Conservation (phyloP, 352 stramenopile genomes). For the Pythium folliculosum region DNA sequence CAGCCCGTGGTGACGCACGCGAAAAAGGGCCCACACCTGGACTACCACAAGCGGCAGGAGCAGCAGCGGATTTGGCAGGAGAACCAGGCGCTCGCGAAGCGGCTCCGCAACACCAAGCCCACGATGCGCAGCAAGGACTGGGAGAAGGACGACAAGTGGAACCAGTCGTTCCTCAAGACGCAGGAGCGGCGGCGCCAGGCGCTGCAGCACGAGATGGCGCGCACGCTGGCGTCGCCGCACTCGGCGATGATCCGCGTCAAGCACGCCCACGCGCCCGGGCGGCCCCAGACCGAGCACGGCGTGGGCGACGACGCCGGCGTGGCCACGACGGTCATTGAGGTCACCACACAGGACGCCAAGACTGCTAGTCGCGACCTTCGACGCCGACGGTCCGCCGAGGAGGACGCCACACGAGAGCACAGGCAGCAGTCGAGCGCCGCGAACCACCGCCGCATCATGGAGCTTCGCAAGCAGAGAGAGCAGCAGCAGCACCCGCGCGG, state of each 20-base stretch:
- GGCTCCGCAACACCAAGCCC: slow-evolving; percentile 60
- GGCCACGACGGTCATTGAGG: slow-evolving; percentile 17
- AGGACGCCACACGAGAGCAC: slow-evolving; percentile 1
- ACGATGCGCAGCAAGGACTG: slow-evolving; percentile 70
- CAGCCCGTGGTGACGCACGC: background rate
- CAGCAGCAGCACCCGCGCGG: background rate
- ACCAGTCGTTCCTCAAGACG: slow-evolving; percentile 62
- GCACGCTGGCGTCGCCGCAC: slow-evolving; percentile 48
- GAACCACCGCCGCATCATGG: slow-evolving; percentile 61
- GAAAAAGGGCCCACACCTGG: slow-evolving; percentile 29
- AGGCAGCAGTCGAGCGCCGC: slow-evolving; percentile 37
- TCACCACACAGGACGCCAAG: background rate
- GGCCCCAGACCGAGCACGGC: background rate
- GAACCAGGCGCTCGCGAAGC: slow-evolving; percentile 70
- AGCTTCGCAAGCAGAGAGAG: slow-evolving; percentile 45
- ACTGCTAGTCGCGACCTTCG: background rate
- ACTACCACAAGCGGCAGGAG: slow-evolving; percentile 71
- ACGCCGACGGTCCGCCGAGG: slow-evolving; percentile 27
- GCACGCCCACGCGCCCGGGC: background rate
- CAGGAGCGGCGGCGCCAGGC: slow-evolving; percentile 52
- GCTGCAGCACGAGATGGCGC: slow-evolving; percentile 56
- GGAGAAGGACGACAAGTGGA: slow-evolving; percentile 75
- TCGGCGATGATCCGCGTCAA: slow-evolving; percentile 35
- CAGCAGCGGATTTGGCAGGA: slow-evolving; percentile 74
- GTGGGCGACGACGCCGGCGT: background rate